Evolutionary conservation across 108 stramenopile genomes (phyloP), one percentile per base, ranked within the genome.

Genomic region (Fragilaria radians): DNA sequence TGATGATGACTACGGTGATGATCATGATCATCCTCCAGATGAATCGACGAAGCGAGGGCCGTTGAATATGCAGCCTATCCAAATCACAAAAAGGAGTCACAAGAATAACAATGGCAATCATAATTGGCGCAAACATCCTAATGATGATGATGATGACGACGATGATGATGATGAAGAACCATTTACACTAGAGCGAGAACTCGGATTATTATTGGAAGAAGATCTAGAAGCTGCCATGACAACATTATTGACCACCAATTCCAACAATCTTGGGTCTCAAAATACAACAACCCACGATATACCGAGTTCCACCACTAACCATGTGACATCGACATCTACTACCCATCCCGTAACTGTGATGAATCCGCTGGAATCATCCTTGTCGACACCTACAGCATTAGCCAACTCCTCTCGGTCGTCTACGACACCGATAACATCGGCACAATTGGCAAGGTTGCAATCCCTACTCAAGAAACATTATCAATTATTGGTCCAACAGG

Each of bases 191-290:
- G 83, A 87, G 58, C 86, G 71, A 36, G 83, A 81, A 62, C 63
- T 81, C 24, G 76, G 77, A 0, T 48, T 77, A 33, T 64, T 92
- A 48, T 60, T 88, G 52, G 86, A 92, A 65, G 90, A 92, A 70
- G 90, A 92, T 51, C 59, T 88, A 50, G 86, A 92, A 59, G 86
- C 86, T n/a, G 82, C 86, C 7, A 82, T 88, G 29, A 72, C 80
- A 30, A 78, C 86, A 24, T 54, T 91, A 33, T 52, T 23, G 9
- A 32, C 28, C 28, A 32, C 26, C 9, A 56, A 21, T 19, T n/a
- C n/a, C n/a, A n/a, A n/a, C n/a, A n/a, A n/a, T n/a, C n/a, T n/a
- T n/a, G n/a, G n/a, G n/a, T n/a, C n/a, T n/a, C n/a, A n/a, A n/a
- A n/a, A n/a, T n/a, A n/a, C n/a, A n/a, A 27, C 51, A 54, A 22